A percentile compares a stretch with the other conserved stretches of the same genome.
These are phyloP conservation scores for Hygrocybe coccinea DNA, from an alignment of 768 basidiomycete genomes.

Conservation along the genomic window DNA sequence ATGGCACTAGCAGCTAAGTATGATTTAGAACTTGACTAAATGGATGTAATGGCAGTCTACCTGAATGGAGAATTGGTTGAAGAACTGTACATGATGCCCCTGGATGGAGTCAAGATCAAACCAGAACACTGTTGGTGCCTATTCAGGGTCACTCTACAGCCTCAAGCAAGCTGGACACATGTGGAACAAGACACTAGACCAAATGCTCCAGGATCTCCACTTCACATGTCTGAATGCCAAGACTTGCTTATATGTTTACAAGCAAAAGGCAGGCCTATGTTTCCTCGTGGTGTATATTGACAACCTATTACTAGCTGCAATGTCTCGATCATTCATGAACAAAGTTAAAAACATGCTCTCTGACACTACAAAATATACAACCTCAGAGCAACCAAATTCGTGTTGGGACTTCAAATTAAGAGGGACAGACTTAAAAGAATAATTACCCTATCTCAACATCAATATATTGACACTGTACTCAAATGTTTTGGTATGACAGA, in stretches of 20 bases:
- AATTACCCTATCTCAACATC: conserved; percentile 24
- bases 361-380: conserved; percentile 16
- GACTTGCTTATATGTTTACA: conserved; percentile 20
- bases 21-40: conserved; percentile 33
- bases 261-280: conserved; percentile 11
- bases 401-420: conserved; percentile 31
- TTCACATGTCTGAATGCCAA: conserved; percentile 22
- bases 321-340: conserved; percentile 11
- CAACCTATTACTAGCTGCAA: conserved; percentile 14
- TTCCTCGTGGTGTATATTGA: conserved; percentile 31
- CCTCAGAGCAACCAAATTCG: conserved; percentile 21
- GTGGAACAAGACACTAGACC: conserved; percentile 23
- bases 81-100: conserved; percentile 7
- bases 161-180: conserved; percentile 28
- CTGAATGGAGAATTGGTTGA: conserved; percentile 23
- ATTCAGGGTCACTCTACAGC: conserved; percentile 30
- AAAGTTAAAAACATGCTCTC: not conserved
- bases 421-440: conserved; percentile 16
- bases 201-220: conserved; percentile 16
- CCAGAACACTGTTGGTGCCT: not conserved
- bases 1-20: conserved; percentile 34
- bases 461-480: conserved; percentile 25
- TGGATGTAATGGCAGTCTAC: conserved; percentile 40
- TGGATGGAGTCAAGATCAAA: not conserved
- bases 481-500: conserved; percentile 24